Conservation (phyloP, 164 flowering plant genomes). For the Kingdonia uniflora region DNA sequence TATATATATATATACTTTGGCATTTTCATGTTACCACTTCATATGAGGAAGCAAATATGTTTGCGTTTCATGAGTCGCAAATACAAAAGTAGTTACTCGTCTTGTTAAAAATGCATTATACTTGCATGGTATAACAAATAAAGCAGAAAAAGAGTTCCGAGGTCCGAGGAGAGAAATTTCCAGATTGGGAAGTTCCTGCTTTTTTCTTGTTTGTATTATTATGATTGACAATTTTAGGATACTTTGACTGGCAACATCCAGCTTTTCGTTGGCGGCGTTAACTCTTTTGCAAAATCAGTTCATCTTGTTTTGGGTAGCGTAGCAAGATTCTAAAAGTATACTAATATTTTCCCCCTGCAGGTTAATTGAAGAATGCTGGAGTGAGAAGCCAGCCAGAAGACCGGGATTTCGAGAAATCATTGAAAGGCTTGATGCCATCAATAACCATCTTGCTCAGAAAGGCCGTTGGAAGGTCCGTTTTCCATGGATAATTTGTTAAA, state of each 20-base stretch:
- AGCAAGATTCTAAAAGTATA: too few species aligned
- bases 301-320: background rate
- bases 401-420: conserved; percentile 82
- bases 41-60: too few species aligned
- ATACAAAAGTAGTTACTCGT: too few species aligned
- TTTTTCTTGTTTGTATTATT: too few species aligned
- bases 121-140: too few species aligned
- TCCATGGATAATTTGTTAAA: background rate
- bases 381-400: conserved; percentile 57
- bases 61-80: too few species aligned
- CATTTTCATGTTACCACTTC: too few species aligned
- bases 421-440: conserved; percentile 44
- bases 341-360: conserved; percentile 23
- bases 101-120: too few species aligned
- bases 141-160: too few species aligned
- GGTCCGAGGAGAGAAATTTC: too few species aligned
- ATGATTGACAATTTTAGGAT: background rate
- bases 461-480: conserved; percentile 70
- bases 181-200: too few species aligned
- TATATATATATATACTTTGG: too few species aligned
- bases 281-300: background rate
- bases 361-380: conserved; percentile 91
- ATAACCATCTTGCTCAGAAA: conserved; percentile 30
- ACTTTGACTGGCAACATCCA: background rate
- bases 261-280: background rate